Evolutionary conservation across 2,329 filamentous ascomycete species (phyloP).

Genomic region (Aspergillus persii): DNA sequence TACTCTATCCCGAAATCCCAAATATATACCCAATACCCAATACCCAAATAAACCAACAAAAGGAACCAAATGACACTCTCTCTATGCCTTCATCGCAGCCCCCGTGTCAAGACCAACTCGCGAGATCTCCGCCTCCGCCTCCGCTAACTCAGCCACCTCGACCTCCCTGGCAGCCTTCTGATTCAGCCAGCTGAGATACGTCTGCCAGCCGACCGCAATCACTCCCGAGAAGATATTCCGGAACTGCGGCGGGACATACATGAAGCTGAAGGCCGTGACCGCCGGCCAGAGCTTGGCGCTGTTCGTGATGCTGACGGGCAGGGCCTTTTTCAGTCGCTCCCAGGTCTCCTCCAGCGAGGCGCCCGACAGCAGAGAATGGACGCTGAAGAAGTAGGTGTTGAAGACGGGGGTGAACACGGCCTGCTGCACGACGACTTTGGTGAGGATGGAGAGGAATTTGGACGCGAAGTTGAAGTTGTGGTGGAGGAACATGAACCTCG

Average conservation of each 20-base stretch:
- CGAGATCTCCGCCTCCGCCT: conserved; percentile 15
- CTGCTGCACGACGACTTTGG: conserved; percentile 81
- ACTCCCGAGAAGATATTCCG: conserved; percentile 75
- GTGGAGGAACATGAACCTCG: conserved; percentile 75
- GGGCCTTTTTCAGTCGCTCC: conserved; percentile 70
- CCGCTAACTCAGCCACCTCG: conserved; percentile 31
- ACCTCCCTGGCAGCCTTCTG: conserved; percentile 64
- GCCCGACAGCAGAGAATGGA: conserved; percentile 73
- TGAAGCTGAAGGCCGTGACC: conserved; percentile 82
- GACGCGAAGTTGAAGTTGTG: conserved; percentile 81
- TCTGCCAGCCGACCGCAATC: conserved; percentile 87
- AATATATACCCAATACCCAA: not conserved
- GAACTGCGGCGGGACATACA: conserved; percentile 77
- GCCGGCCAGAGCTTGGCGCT: conserved; percentile 85
- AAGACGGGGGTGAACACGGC: conserved; percentile 76
- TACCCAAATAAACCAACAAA: not conserved
- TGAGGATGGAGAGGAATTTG: conserved; percentile 65
- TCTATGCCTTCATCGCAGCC: conserved; percentile 17
- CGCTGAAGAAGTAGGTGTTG: conserved; percentile 78
- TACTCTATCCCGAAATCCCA: conserved; percentile 1
- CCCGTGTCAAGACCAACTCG: conserved; percentile 9
- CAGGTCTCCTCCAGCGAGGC: conserved; percentile 62
- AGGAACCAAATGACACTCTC: not conserved
- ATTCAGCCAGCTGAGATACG: conserved; percentile 81
- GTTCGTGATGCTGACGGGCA: conserved; percentile 74